These are phyloP conservation scores for Aquilaria malaccensis DNA, from an alignment of 345 rosid genomes.

Conservation along the genomic window DNA sequence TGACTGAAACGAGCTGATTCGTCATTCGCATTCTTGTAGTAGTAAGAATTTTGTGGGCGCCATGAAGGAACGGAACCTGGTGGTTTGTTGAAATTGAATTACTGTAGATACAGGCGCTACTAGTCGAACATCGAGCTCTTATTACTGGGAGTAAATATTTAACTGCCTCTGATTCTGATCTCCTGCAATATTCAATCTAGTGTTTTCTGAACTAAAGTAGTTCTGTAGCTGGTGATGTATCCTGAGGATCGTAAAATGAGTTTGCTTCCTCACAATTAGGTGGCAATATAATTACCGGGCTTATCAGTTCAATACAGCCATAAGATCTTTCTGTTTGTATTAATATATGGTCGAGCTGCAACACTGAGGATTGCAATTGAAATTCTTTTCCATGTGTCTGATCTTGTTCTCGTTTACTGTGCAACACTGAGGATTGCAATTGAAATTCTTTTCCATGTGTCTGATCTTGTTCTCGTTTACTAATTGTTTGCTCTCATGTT, in stretches of 20 bases:
- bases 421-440: not conserved
- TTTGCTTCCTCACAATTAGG: not conserved
- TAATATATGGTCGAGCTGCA: no score
- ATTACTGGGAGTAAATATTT: constrained; percentile 3
- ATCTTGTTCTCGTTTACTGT: constrained; percentile 5
- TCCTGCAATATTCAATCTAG: not conserved
- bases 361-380: not conserved
- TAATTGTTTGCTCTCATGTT: constrained; percentile 9
- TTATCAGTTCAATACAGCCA: no score
- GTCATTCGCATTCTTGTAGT: constrained; percentile 7
- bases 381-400: not conserved
- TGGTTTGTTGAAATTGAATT: constrained; percentile 14
- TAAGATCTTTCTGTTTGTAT: no score
- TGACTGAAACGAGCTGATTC: not conserved
- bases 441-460: not conserved
- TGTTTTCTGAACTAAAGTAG: no score
- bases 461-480: constrained; percentile 1
- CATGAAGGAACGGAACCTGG: constrained; percentile 4
- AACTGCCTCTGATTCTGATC: constrained; percentile 3
- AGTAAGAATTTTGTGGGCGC: not conserved
- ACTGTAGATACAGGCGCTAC: not conserved
- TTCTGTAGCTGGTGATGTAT: no score
- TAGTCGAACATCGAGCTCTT: not conserved
- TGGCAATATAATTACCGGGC: not conserved
- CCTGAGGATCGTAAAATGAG: not conserved